Percentiles rank a stretch among this genome's conserved stretches.
These are phyloP conservation scores for Botrytis cinerea DNA, from an alignment of 2,329 filamentous ascomycete species.

Conservation along the genomic window DNA sequence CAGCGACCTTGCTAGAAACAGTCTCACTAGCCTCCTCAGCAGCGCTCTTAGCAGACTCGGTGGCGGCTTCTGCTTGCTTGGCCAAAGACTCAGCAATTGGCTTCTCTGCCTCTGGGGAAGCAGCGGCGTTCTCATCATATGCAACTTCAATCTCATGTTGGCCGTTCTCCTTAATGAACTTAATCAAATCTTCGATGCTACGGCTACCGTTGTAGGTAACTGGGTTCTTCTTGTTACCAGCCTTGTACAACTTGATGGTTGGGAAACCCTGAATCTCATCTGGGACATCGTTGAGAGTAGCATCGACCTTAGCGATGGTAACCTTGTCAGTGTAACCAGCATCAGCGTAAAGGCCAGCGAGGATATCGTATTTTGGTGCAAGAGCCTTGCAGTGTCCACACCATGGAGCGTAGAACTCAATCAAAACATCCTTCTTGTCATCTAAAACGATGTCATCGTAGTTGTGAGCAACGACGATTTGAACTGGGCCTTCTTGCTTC, in stretches of 20 bases:
- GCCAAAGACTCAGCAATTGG: conserved; percentile 44
- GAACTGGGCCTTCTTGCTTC: conserved; percentile 86
- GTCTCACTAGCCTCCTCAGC: conserved; percentile 53
- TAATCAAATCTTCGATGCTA: conserved; percentile 85
- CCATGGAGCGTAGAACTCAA: conserved; percentile 99
- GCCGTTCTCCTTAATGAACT: conserved; percentile 94
- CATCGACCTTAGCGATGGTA: conserved; percentile 95
- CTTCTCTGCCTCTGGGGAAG: conserved; percentile 47
- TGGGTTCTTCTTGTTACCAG: conserved; percentile 81
- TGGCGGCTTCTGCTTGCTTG: conserved; percentile 45
- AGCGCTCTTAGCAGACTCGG: conserved; percentile 44
- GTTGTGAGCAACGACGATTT: conserved; percentile 86
- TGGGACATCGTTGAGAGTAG: conserved; percentile 92
- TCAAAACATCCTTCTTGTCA: conserved; percentile 91
- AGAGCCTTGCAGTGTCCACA: conserved; percentile 99
- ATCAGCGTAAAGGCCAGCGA: conserved; percentile 73
- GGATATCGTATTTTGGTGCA: conserved; percentile 94
- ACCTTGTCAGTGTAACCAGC: conserved; percentile 80
- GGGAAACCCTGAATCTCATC: conserved; percentile 98
- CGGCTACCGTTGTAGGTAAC: conserved; percentile 86
- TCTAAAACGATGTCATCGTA: conserved; percentile 92
- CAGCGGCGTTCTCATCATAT: conserved; percentile 53
- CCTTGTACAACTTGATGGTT: conserved; percentile 97
- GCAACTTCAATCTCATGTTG: conserved; percentile 77
- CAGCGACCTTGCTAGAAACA: conserved; percentile 48